phyloP scores from a whole-genome alignment of 1,139 yeast genomes.

The Debaryomyces coudertii region DNA sequence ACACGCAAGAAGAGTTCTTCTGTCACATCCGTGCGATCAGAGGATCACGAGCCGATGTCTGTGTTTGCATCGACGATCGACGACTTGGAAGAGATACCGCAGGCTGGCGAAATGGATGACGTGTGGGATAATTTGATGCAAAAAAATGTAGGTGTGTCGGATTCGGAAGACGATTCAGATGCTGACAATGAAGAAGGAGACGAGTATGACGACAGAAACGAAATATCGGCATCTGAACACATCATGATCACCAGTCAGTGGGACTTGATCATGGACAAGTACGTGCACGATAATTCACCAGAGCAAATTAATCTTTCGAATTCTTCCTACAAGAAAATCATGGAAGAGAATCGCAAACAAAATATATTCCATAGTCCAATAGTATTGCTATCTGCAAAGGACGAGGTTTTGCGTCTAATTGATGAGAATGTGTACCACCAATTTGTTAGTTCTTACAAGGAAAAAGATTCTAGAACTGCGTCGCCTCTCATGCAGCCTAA shows the following conservation, averaged over 20 bases:
- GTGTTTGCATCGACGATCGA: constrained; percentile 39
- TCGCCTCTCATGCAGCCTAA: constrained; percentile 2
- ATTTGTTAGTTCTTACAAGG: constrained; percentile 19
- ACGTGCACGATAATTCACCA: constrained; percentile 40
- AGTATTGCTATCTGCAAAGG: constrained; percentile 43
- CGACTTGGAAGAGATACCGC: constrained; percentile 24
- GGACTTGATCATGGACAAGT: constrained; percentile 32
- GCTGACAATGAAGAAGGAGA: constrained; percentile 10
- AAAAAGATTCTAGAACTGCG: constrained; percentile 3
- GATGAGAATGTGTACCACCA: constrained; percentile 47
- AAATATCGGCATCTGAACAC: constrained; percentile 17
- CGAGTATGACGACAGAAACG: constrained; percentile 12
- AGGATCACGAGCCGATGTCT: constrained; percentile 28
- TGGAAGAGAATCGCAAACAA: constrained; percentile 29
- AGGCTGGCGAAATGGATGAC: constrained; percentile 1
- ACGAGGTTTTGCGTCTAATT: constrained; percentile 45
- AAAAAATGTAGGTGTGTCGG: constrained; percentile 3
- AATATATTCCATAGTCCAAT: constrained; percentile 40
- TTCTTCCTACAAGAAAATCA: constrained; percentile 33
- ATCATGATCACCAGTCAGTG: constrained; percentile 28
- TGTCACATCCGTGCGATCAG: constrained; percentile 18
- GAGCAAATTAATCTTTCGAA: constrained; percentile 50
- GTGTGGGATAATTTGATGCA: constrained; percentile 6
- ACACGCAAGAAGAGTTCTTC: constrained; percentile 4
- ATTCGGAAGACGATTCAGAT: constrained; percentile 1